phyloP scores from a whole-genome alignment of 2,329 filamentous ascomycete species.

The Alternaria angustiovoidea region DNA sequence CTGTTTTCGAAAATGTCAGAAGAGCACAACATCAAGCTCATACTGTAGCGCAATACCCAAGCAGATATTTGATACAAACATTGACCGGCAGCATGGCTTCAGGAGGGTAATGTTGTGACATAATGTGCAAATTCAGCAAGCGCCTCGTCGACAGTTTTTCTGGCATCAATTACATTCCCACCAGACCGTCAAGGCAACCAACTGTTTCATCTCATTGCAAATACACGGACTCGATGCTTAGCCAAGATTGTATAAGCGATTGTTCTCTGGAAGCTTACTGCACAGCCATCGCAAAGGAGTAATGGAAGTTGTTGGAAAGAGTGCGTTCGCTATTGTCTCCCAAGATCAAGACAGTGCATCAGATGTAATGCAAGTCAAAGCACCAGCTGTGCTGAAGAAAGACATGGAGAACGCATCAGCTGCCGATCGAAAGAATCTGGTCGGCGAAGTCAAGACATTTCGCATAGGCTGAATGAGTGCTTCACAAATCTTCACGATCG shows the following conservation, averaged over 20 bases:
- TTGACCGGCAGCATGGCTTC: constrained; percentile 62
- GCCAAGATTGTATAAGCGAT: constrained; percentile 82
- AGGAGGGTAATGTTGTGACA: constrained; percentile 75
- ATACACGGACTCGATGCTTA: constrained; percentile 72
- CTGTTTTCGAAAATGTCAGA: background rate
- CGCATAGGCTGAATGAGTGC: constrained; percentile 15
- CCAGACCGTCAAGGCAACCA: constrained; percentile 79
- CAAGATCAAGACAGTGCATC: constrained; percentile 82
- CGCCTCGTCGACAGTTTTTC: constrained; percentile 88
- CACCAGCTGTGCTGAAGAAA: constrained; percentile 80
- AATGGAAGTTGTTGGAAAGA: constrained; percentile 81
- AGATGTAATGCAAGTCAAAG: constrained; percentile 84
- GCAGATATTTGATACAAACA: background rate
- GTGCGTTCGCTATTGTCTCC: constrained; percentile 77
- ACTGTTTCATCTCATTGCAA: constrained; percentile 70
- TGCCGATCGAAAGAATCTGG: constrained; percentile 68
- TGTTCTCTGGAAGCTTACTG: constrained; percentile 81
- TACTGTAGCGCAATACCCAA: background rate
- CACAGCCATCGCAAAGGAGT: constrained; percentile 75
- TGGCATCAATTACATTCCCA: constrained; percentile 87
- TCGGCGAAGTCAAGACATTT: constrained; percentile 63
- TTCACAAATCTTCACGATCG: background rate
- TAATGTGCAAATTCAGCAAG: constrained; percentile 87
- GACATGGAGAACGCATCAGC: constrained; percentile 69
- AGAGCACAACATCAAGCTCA: background rate